Percentiles rank a stretch among this genome's conserved stretches.
phyloP scores from a whole-genome alignment of 2,329 filamentous ascomycete genomes.

The Penicillium sclerotigenum region DNA sequence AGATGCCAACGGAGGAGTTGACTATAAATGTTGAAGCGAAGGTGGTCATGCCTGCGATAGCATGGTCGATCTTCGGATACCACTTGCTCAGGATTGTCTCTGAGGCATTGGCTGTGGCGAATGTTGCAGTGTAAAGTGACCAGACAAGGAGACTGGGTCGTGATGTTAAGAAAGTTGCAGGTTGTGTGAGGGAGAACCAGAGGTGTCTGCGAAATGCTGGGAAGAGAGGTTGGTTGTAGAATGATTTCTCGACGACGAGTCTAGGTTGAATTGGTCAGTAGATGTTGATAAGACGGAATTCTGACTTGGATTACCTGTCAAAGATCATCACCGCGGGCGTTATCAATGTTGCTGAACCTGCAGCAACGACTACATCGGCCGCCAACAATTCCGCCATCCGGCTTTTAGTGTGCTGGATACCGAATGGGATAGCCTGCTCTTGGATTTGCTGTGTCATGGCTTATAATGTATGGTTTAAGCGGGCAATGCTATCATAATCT shows the following conservation, averaged over 20 bases:
- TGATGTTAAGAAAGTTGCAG: constrained; percentile 39
- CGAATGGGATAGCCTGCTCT: constrained; percentile 24
- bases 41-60: constrained; percentile 70
- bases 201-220: constrained; percentile 35
- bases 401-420: constrained; percentile 34
- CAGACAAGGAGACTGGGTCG: constrained; percentile 44
- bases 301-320: constrained; percentile 58
- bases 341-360: constrained; percentile 67
- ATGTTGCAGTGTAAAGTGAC: constrained; percentile 75
- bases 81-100: constrained; percentile 70
- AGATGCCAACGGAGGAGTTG: constrained; percentile 71
- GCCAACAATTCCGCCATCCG: constrained; percentile 47
- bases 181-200: constrained; percentile 36
- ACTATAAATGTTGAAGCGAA: constrained; percentile 72
- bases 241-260: constrained; percentile 44
- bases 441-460: constrained; percentile 30
- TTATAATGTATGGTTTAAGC: constrained; percentile 1
- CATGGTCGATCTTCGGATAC: constrained; percentile 52
- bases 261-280: constrained; percentile 25
- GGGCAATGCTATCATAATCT: constrained; percentile 6
- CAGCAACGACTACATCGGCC: constrained; percentile 65
- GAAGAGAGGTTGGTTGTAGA: constrained; percentile 33
- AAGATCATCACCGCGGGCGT: constrained; percentile 80
- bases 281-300: neutral
- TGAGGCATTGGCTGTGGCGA: constrained; percentile 78